Percentiles rank a stretch among this genome's conserved stretches.
phyloP scores from a whole-genome alignment of 768 basidiomycete genomes.

The Suillus discolor region DNA sequence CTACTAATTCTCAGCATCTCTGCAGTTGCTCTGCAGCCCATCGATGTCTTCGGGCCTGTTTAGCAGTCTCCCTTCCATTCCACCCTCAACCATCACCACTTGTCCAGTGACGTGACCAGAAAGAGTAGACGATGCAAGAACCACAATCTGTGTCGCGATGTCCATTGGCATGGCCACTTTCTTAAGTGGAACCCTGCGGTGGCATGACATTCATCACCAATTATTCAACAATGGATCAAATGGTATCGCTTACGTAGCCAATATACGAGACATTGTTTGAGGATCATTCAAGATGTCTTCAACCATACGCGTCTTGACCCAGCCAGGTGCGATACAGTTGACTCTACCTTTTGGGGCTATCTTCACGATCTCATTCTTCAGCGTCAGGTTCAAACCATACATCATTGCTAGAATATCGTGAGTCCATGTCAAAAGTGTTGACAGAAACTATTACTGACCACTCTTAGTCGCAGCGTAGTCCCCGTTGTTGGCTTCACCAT shows the following conservation, averaged over 20 bases:
- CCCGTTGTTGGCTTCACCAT: conserved; percentile 66
- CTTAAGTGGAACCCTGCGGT: conserved; percentile 63
- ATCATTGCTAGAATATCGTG: conserved; percentile 53
- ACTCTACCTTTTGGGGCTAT: conserved; percentile 73
- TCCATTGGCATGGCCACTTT: conserved; percentile 66
- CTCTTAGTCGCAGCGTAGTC: conserved; percentile 73
- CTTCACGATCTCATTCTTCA: conserved; percentile 83
- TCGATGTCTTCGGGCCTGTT: conserved; percentile 40
- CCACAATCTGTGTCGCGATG: conserved; percentile 63
- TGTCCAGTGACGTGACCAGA: conserved; percentile 77
- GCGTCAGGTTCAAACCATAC: conserved; percentile 66
- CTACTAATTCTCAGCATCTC: too few species aligned
- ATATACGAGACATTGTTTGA: conserved; percentile 51
- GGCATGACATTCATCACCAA: not conserved
- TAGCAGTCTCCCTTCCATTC: conserved; percentile 73
- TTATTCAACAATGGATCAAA: not conserved
- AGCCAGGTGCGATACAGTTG: conserved; percentile 70
- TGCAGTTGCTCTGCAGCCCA: too few species aligned
- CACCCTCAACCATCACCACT: conserved; percentile 71
- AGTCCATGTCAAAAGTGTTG: not conserved
- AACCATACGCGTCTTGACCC: conserved; percentile 67
- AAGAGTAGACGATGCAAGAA: conserved; percentile 58
- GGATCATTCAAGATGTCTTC: conserved; percentile 59
- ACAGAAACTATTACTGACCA: conserved; percentile 37
- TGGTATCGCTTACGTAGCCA: conserved; percentile 60